Conservation (phyloP, 2,329 filamentous ascomycete species). For the Curvularia spicifera region DNA sequence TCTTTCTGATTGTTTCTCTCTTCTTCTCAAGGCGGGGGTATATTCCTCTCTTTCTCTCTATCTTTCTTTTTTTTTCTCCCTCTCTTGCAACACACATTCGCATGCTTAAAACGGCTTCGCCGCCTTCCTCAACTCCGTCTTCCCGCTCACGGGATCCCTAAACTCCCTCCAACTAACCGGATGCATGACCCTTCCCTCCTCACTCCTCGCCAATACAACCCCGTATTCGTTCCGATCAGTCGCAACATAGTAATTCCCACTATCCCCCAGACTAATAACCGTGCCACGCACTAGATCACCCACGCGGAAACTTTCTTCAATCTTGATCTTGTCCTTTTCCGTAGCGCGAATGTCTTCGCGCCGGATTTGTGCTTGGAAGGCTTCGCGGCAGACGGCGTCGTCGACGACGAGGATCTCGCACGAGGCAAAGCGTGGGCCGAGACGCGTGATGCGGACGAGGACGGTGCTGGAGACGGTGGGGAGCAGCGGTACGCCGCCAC, state of each 20-base stretch:
- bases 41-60: neutral
- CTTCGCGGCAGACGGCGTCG: constrained; percentile 70
- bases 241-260: constrained; percentile 92
- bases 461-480: constrained; percentile 83
- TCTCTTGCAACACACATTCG: neutral
- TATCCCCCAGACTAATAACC: constrained; percentile 91
- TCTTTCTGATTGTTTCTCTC: neutral
- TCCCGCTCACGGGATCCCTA: constrained; percentile 78
- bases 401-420: constrained; percentile 84
- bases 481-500: constrained; percentile 70
- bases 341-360: constrained; percentile 92
- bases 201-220: constrained; percentile 90
- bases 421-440: constrained; percentile 83
- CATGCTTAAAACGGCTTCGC: constrained; percentile 74
- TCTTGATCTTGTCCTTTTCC: constrained; percentile 92
- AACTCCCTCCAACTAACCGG: constrained; percentile 97
- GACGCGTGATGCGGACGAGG: constrained; percentile 82
- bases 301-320: constrained; percentile 88
- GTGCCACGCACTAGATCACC: constrained; percentile 89
- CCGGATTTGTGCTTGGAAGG: constrained; percentile 84
- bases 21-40: neutral
- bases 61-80: neutral
- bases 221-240: constrained; percentile 91
- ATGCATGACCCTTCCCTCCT: constrained; percentile 87
- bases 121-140: constrained; percentile 83